Percentiles rank a stretch among this genome's conserved stretches.
Evolutionary conservation across 2,329 filamentous ascomycete species (phyloP).

Genomic region (Cercospora citrullina): DNA sequence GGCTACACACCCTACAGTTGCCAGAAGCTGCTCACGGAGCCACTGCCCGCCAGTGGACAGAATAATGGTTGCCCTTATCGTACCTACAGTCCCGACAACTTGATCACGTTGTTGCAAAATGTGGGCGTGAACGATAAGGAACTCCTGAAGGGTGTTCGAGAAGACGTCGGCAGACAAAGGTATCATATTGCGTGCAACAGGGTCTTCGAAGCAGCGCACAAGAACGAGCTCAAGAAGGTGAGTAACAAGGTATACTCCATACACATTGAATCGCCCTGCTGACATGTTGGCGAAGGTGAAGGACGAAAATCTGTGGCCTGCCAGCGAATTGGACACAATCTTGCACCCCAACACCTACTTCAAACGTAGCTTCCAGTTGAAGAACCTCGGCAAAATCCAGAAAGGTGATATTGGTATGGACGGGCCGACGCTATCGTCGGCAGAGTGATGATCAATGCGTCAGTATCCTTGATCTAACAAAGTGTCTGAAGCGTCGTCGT

Average conservation of each 20-base stretch:
- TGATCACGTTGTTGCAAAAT: conserved; percentile 71
- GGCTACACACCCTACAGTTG: conserved; percentile 92
- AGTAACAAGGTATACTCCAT: neutral
- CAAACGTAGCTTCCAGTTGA: conserved; percentile 87
- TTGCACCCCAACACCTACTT: conserved; percentile 98
- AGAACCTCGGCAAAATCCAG: conserved; percentile 64
- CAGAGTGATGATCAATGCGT: neutral
- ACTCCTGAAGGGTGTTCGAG: conserved; percentile 75
- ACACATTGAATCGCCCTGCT: conserved; percentile 3
- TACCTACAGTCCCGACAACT: conserved; percentile 86
- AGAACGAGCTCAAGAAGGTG: conserved; percentile 53
- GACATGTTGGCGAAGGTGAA: conserved; percentile 40
- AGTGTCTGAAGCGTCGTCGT: neutral
- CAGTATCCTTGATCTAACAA: neutral
- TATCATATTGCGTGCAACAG: conserved; percentile 96
- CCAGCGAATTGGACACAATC: conserved; percentile 85
- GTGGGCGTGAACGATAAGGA: conserved; percentile 78
- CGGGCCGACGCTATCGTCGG: conserved; percentile 29
- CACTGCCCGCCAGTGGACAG: conserved; percentile 82
- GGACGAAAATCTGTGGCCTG: conserved; percentile 49
- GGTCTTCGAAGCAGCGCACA: conserved; percentile 88
- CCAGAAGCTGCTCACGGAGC: conserved; percentile 90
- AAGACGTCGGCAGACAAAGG: conserved; percentile 84
- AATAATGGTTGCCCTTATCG: conserved; percentile 92
- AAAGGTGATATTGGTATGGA: conserved; percentile 42